Conservation (phyloP, 441 rosid species). For the Manihot esculenta region DNA sequence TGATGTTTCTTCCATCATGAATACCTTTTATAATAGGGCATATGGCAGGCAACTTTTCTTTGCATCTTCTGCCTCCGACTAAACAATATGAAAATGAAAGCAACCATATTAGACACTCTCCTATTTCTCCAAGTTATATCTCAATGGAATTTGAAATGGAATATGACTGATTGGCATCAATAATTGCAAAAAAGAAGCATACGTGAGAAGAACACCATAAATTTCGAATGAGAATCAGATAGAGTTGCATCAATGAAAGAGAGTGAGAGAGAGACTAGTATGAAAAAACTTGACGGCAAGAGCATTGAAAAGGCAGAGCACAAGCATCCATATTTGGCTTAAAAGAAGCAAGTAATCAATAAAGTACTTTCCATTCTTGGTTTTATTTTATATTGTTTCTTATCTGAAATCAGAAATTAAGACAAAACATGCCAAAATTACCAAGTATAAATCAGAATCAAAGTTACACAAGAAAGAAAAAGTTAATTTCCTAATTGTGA, state of each 20-base stretch:
- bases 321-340: slow-evolving; percentile 6
- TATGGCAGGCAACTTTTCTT: slow-evolving; percentile 16
- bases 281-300: not conserved
- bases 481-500: not conserved
- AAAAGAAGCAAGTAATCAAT: not conserved
- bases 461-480: not conserved
- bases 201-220: too few species aligned
- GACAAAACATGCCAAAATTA: not conserved
- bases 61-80: slow-evolving; percentile 26
- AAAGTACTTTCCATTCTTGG: slow-evolving; percentile 11
- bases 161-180: slow-evolving; percentile 25
- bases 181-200: slow-evolving; percentile 10
- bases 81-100: slow-evolving; percentile 4
- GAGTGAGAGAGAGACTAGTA: not conserved
- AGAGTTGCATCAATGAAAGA: not conserved
- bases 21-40: slow-evolving; percentile 17
- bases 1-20: slow-evolving; percentile 45
- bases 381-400: slow-evolving; percentile 9
- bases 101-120: slow-evolving; percentile 1
- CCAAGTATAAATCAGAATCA: not conserved
- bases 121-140: slow-evolving; percentile 15
- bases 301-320: slow-evolving; percentile 4
- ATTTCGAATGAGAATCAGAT: slow-evolving; percentile 20
- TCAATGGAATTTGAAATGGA: slow-evolving; percentile 33
- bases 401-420: slow-evolving; percentile 1